Base-by-base conservation (phyloP, 2,329 filamentous ascomycete genomes). In the Talaromyces sp. region DNA sequence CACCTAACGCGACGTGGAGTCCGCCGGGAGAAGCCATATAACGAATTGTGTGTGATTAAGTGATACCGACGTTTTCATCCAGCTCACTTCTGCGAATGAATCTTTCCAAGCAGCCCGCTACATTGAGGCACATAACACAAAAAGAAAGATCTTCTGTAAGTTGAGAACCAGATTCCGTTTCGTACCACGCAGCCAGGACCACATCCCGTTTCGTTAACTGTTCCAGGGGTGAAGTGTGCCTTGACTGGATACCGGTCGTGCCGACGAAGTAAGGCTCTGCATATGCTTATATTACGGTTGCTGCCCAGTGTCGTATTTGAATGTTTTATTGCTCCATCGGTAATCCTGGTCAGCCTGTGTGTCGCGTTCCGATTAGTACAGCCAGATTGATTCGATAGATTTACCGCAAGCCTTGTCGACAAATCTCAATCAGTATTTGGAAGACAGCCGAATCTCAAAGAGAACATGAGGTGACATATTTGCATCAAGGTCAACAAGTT, bases 221-320 rank as follows among this genome's bases (percentile, higher is more conserved):
- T 61, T 43, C 52, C 56, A 63, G 54, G 50, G 47, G 19, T 60
- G 49, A 35, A 37, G 58, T 50, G 57, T 58, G 39, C 43, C 52
- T 58, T 60, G 50, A 41, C 52, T 60, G 24, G 31, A 62, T 37
- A 31, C 19, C 50, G 45, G n/a, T 33, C 52, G 52, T 62, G 43
- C 60, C 59, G 60, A 62, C 64, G 57, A 62, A 58, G 35, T 60
- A 62, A 43, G 43, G 45, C 33, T 59, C 49, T 57, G 52, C 52
- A 60, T 56, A 39, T 45, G 10, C 22, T 54, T 31, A 7, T 11
- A 16, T 43, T 37, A 24, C 43, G 24, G 22, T 41, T 43, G 43
- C 58, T 47, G 60, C 54, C 60, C 35, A 58, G 24, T 66, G 37
- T 57, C 11, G 50, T 33, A 37, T 33, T 33, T 22, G 49, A 35